Base-by-base conservation (phyloP, 306 rosid species). In the Acacia confusa region DNA sequence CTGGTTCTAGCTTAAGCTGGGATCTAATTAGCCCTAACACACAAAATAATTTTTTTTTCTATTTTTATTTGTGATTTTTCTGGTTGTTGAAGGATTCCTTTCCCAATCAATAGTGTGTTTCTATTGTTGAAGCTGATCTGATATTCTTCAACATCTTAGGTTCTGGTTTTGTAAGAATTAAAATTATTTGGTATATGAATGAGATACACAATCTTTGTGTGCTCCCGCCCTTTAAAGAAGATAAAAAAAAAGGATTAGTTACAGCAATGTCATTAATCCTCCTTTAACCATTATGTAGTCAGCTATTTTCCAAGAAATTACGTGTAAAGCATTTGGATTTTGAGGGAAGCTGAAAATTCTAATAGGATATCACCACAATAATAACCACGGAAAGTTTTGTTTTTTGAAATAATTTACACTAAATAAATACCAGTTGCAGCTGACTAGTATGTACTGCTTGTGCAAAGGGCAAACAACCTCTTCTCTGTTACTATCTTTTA, bases 241-340 rank as follows among this genome's bases (percentile, higher is more conserved):
- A 5, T 53, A 5, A 0, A 19, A 20, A 52, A 48, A 69, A 41
- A 17, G 24, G 72, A 38, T 67, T 11, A 69, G 41, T 34, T 69
- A 69, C 32, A 10, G 17, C 44, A 38, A n/a, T 40, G 19, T 41
- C 74, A 69, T n/a, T 13, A 40, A 12, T 41, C 32, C 55, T 41
- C 74, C 25, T 40, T 41, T 41, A 41, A 40, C 16, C 32, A 13
- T 14, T 43, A 12, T 15, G 57, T 25, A 14, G 19, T 44, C 24
- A 43, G 58, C 6, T 43, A 70, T 13, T 4, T 44, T 30, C 75
- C 25, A 70, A 14, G 24, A 9, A 28, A 44, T 58, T 72, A 58
- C 32, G n/a, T 60, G 81, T 38, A 69, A 68, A 58, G 57, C 82
- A 40, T 75, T 70, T 58, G 72, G 61, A 52, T 17, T 74, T 43